phyloP scores from a whole-genome alignment of 768 basidiomycete species.

The Lentinula sp. region DNA sequence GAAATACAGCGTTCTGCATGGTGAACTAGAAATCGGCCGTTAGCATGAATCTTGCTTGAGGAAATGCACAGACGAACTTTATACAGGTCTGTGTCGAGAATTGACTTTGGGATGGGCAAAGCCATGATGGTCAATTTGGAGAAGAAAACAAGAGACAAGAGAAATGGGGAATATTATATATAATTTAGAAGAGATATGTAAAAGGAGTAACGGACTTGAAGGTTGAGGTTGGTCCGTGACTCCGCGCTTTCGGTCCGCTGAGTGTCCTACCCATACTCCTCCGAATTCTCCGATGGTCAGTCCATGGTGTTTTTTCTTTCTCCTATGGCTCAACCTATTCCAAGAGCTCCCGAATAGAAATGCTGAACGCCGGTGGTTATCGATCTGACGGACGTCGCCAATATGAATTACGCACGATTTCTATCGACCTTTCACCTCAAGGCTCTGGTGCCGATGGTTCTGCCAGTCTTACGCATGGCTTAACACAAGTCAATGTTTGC shows the following conservation, averaged over 20 bases:
- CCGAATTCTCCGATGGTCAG: background rate
- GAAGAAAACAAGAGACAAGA: background rate
- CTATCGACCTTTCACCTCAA: slow-evolving; percentile 70
- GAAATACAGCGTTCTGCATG: slow-evolving; percentile 90
- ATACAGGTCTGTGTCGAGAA: slow-evolving; percentile 93
- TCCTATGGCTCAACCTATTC: background rate
- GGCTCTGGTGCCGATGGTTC: slow-evolving; percentile 76
- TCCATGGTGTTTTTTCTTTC: background rate
- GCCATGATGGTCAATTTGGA: background rate
- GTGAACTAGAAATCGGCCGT: slow-evolving; percentile 52
- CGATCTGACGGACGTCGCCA: slow-evolving; percentile 93
- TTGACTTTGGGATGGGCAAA: slow-evolving; percentile 34
- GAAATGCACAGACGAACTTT: slow-evolving; percentile 45
- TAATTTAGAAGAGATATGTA: background rate
- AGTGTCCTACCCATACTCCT: background rate
- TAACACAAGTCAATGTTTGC: slow-evolving; percentile 82
- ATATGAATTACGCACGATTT: slow-evolving; percentile 80
- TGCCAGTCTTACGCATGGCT: slow-evolving; percentile 77
- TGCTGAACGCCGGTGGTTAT: slow-evolving; percentile 79
- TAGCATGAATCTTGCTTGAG: background rate
- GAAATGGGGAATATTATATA: background rate
- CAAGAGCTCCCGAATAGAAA: slow-evolving; percentile 56
- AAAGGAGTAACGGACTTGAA: background rate
- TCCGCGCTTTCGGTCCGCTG: too few relatives aligned
- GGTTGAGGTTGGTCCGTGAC: too few relatives aligned